Conservation (phyloP, 805 yeast species). For the Yueomyces sinensis region DNA sequence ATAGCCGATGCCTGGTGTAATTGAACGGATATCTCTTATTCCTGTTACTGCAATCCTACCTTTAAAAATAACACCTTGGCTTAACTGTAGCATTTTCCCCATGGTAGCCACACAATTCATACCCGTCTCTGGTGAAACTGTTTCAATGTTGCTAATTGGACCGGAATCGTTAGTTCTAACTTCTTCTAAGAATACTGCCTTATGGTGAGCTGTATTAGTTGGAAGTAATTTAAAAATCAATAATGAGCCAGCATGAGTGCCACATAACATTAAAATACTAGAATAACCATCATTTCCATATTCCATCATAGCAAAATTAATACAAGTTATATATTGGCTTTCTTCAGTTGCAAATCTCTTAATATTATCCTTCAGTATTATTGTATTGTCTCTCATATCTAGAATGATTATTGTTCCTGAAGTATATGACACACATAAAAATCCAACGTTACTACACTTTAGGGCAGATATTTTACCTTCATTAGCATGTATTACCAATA, state of each 20-base stretch:
- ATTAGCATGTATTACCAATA: conserved; percentile 30
- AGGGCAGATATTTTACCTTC: conserved; percentile 45
- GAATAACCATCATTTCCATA: conserved; percentile 56
- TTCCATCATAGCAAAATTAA: conserved; percentile 66
- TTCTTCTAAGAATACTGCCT: conserved; percentile 36
- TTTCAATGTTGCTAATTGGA: conserved; percentile 40
- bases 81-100: conserved; percentile 41
- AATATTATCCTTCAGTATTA: conserved; percentile 34
- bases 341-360: conserved; percentile 12
- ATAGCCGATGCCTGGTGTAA: conserved; percentile 48
- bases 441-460: conserved; percentile 63
- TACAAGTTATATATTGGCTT: conserved; percentile 33
- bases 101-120: conserved; percentile 50
- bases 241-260: conserved; percentile 72
- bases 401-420: conserved; percentile 64
- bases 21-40: conserved; percentile 44
- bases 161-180: conserved; percentile 35
- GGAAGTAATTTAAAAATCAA: conserved; percentile 55
- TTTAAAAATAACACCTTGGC: conserved; percentile 46
- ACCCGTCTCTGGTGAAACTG: conserved; percentile 53
- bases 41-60: conserved; percentile 51
- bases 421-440: conserved; percentile 66
- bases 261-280: conserved; percentile 57
- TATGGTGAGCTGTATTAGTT: conserved; percentile 44
- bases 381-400: conserved; percentile 71